Evolutionary conservation across 768 basidiomycete species (phyloP).

Genomic region (Sporobolomyces pararoseus): DNA sequence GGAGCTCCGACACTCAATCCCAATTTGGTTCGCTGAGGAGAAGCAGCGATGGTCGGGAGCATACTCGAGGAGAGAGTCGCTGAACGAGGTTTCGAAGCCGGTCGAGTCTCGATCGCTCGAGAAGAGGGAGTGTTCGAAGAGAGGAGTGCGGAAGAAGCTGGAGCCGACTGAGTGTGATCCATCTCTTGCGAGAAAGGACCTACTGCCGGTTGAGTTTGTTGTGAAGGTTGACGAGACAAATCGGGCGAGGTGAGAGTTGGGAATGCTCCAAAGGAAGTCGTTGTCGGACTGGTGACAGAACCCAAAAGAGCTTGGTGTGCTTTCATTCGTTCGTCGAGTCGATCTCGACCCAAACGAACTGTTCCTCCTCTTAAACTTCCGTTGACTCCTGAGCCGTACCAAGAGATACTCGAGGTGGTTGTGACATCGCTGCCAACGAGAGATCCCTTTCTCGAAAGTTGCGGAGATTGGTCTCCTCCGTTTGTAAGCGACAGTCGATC

Average conservation of each 20-base stretch:
- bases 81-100: constrained; percentile 32
- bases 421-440: constrained; percentile 33
- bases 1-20: constrained; percentile 25
- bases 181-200: constrained; percentile 17
- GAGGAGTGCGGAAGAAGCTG: background rate
- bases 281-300: constrained; percentile 4
- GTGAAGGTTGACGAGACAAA: background rate
- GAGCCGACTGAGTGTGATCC: constrained; percentile 12
- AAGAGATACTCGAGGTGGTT: constrained; percentile 27
- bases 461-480: constrained; percentile 2
- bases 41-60: constrained; percentile 30
- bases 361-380: constrained; percentile 22
- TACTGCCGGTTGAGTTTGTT: background rate
- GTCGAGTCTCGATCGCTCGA: constrained; percentile 25
- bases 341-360: constrained; percentile 14
- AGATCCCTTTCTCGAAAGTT: constrained; percentile 34
- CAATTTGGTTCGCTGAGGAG: constrained; percentile 6
- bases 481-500: background rate
- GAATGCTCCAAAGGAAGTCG: constrained; percentile 24
- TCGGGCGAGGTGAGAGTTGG: constrained; percentile 8
- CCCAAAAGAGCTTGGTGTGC: constrained; percentile 31
- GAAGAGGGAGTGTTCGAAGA: background rate
- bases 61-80: constrained; percentile 38
- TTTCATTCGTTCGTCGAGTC: constrained; percentile 32
- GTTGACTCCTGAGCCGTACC: constrained; percentile 31